A percentile compares a stretch with the other conserved stretches of the same genome.
These are phyloP conservation scores for Cenchrus americanus DNA, from an alignment of 176 grass and related monocot genomes.

Conservation along the genomic window DNA sequence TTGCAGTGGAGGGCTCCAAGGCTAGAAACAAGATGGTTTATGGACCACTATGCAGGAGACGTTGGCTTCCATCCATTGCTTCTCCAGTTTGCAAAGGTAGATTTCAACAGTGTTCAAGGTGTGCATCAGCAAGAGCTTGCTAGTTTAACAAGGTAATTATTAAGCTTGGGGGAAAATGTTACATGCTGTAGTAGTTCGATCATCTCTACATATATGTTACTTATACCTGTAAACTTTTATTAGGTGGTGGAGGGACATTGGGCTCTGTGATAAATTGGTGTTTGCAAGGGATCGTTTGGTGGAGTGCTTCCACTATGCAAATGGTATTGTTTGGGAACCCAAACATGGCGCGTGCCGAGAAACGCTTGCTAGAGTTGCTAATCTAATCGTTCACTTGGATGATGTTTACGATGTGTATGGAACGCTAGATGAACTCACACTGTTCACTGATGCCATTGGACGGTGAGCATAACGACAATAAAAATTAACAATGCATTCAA, in stretches of 20 bases:
- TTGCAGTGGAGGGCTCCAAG: constrained; percentile 32
- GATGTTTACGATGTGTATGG: constrained; percentile 74
- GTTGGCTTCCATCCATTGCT: constrained; percentile 2
- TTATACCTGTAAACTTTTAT: background rate
- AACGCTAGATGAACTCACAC: constrained; percentile 46
- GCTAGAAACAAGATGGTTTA: constrained; percentile 24
- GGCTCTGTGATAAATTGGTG: constrained; percentile 33
- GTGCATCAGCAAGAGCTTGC: constrained; percentile 45
- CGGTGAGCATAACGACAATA: constrained; percentile 27
- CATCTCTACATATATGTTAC: background rate
- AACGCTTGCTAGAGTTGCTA: constrained; percentile 22
- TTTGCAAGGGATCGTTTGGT: constrained; percentile 60
- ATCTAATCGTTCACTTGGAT: constrained; percentile 48
- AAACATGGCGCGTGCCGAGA: constrained; percentile 12
- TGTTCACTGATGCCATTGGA: constrained; percentile 56
- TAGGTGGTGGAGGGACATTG: constrained; percentile 62
- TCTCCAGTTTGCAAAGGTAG: constrained; percentile 42
- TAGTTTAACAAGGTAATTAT: constrained; percentile 31
- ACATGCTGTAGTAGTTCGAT: background rate
- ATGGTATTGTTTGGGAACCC: constrained; percentile 37
- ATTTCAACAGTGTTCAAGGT: constrained; percentile 54
- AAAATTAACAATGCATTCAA: background rate
- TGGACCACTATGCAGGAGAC: constrained; percentile 43
- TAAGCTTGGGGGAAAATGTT: background rate
- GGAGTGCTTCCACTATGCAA: constrained; percentile 56